A percentile compares a stretch with the other conserved stretches of the same genome.
Conservation (phyloP, 1,139 yeast genomes). For the Lodderomyces oxycetoniae region DNA sequence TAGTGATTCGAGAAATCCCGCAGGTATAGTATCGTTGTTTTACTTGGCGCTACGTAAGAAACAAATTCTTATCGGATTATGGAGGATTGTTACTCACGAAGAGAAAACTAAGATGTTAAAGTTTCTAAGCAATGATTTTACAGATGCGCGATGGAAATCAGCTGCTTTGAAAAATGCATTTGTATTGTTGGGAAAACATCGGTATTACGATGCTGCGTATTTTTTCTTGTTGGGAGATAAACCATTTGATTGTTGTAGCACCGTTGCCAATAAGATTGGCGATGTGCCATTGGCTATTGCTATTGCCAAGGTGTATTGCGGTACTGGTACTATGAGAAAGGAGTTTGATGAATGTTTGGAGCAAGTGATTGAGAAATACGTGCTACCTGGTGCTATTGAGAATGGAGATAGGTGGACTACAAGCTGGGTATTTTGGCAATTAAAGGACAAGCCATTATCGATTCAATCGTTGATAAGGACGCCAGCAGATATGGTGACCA, state of each 20-base stretch:
- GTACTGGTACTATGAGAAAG: constrained; percentile 5
- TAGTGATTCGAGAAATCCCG: constrained; percentile 63
- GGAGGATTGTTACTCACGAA: constrained; percentile 75
- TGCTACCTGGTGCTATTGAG: constrained; percentile 54
- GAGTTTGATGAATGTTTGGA: constrained; percentile 30
- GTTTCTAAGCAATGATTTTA: constrained; percentile 73
- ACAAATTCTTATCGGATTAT: constrained; percentile 69
- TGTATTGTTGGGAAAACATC: constrained; percentile 82
- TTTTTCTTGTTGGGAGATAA: constrained; percentile 82
- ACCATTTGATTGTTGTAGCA: constrained; percentile 71
- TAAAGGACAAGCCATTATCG: constrained; percentile 48
- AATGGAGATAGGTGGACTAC: constrained; percentile 78
- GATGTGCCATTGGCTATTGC: constrained; percentile 75
- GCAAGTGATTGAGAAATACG: constrained; percentile 44
- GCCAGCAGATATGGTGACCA: constrained; percentile 42
- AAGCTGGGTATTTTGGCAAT: constrained; percentile 77
- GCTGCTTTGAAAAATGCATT: constrained; percentile 93
- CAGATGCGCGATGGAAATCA: constrained; percentile 67
- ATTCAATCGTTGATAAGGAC: constrained; percentile 63
- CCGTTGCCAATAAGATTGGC: constrained; percentile 58
- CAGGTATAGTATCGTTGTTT: constrained; percentile 61
- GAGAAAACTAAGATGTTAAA: constrained; percentile 80
- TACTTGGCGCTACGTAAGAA: constrained; percentile 77
- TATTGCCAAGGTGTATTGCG: constrained; percentile 66
- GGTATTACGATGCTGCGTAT: constrained; percentile 83